Percentiles rank a stretch among this genome's conserved stretches.
Conservation (phyloP, 2,329 filamentous ascomycete genomes). For the Zymoseptoria crescenta region DNA sequence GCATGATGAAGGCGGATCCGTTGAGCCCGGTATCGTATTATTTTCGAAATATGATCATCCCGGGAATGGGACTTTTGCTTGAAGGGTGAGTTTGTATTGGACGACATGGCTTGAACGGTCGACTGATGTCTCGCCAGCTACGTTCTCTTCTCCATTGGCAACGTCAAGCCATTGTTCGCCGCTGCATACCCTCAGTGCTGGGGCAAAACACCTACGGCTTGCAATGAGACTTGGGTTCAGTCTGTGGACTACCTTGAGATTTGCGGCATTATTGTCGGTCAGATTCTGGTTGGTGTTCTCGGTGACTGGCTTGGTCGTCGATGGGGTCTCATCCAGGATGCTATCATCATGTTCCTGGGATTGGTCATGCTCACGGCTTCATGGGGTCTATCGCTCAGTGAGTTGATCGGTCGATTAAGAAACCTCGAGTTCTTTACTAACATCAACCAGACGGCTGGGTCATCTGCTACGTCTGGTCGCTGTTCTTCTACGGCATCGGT, state of each 20-base stretch:
- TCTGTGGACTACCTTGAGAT: slow-evolving; percentile 89
- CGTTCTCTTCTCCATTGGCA: slow-evolving; percentile 94
- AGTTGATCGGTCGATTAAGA: neutral
- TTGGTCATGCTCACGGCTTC: slow-evolving; percentile 83
- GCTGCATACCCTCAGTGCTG: slow-evolving; percentile 73
- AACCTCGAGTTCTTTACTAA: slow-evolving; percentile 5
- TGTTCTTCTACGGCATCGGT: slow-evolving; percentile 78
- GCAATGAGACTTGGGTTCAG: slow-evolving; percentile 71
- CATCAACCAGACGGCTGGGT: slow-evolving; percentile 68
- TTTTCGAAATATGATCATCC: slow-evolving; percentile 82
- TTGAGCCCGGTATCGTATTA: slow-evolving; percentile 79
- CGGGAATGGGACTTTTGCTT: slow-evolving; percentile 82
- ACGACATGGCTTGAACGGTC: neutral
- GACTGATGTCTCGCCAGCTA: slow-evolving; percentile 48
- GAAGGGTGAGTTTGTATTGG: slow-evolving; percentile 54
- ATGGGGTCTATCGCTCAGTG: slow-evolving; percentile 67
- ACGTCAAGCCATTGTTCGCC: slow-evolving; percentile 74
- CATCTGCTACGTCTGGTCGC: slow-evolving; percentile 89
- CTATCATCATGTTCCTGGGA: slow-evolving; percentile 87
- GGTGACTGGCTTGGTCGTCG: slow-evolving; percentile 80
- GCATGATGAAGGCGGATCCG: slow-evolving; percentile 80
- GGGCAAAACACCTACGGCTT: slow-evolving; percentile 49
- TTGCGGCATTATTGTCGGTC: slow-evolving; percentile 87
- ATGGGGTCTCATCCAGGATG: slow-evolving; percentile 94
- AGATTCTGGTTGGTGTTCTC: slow-evolving; percentile 75